Evolutionary conservation across 176 grass and related monocot species (phyloP).

Genomic region (Alopecurus myosuroides): DNA sequence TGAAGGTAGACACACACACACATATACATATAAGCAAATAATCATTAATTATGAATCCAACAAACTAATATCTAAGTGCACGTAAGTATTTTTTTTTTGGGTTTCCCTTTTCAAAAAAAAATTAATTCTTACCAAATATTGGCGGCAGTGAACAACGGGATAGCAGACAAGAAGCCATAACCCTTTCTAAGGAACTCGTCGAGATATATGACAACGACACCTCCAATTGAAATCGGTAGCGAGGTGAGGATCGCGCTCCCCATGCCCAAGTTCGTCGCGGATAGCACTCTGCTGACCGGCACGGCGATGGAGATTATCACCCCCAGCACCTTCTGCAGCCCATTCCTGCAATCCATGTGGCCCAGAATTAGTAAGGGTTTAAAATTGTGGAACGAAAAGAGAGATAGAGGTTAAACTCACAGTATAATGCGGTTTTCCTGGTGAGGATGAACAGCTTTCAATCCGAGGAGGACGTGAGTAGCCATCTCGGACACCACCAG

Average conservation of each 20-base stretch:
- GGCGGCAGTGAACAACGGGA: background rate
- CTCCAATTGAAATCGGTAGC: background rate
- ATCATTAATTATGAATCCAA: background rate
- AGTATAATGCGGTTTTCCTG: background rate
- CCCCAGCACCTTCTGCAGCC: background rate
- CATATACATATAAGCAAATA: background rate
- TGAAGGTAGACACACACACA: too few species aligned
- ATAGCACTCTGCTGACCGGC: background rate
- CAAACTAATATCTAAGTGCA: background rate
- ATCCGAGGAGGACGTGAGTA: background rate
- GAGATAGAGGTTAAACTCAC: background rate
- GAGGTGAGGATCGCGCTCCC: background rate
- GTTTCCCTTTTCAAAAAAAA: too few species aligned
- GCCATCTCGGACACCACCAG: background rate
- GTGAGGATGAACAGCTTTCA: background rate
- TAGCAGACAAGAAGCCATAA: background rate
- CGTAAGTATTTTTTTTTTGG: too few species aligned
- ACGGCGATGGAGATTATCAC: background rate
- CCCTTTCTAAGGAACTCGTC: background rate
- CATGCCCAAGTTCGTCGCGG: background rate
- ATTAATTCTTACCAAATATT: background rate
- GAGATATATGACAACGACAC: background rate
- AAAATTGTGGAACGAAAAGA: background rate
- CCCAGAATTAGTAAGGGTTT: background rate
- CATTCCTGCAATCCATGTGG: background rate